Evolutionary conservation across 1,139 yeast genomes (phyloP).

Genomic region (Lodderomyces elongisporus): DNA sequence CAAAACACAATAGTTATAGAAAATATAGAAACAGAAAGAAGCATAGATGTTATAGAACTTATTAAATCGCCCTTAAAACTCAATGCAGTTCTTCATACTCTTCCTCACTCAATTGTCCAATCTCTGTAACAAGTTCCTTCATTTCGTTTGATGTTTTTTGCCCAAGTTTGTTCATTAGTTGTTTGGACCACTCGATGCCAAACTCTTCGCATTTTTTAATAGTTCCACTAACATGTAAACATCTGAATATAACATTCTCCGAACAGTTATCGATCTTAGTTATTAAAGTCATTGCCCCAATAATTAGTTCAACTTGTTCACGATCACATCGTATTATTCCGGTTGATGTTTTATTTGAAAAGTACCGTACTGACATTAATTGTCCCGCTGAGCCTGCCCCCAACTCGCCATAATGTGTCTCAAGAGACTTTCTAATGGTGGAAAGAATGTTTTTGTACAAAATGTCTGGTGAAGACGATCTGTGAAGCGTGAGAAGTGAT

Average conservation of each 20-base stretch:
- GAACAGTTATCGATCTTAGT: slow-evolving; percentile 33
- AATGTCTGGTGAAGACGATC: slow-evolving; percentile 42
- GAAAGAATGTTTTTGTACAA: slow-evolving; percentile 46
- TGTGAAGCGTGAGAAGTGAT: slow-evolving; percentile 44
- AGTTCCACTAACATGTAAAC: slow-evolving; percentile 78
- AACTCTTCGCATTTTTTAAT: slow-evolving; percentile 77
- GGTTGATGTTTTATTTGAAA: slow-evolving; percentile 73
- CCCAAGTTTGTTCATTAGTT: slow-evolving; percentile 24
- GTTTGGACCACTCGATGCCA: slow-evolving; percentile 45
- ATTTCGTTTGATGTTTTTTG: slow-evolving; percentile 6
- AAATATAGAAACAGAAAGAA: no score
- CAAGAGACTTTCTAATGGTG: slow-evolving; percentile 49
- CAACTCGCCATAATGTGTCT: slow-evolving; percentile 66
- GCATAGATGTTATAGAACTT: no score
- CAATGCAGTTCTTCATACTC: no score
- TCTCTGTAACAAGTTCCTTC: not conserved
- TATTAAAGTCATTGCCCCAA: slow-evolving; percentile 70
- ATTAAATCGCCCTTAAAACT: no score
- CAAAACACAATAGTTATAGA: slow-evolving; percentile 5
- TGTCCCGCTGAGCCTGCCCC: slow-evolving; percentile 68
- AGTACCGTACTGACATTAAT: slow-evolving; percentile 68
- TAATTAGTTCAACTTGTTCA: slow-evolving; percentile 55
- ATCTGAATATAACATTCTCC: slow-evolving; percentile 46
- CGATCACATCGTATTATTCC: slow-evolving; percentile 80
- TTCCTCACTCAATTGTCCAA: slow-evolving; percentile 2